A percentile compares a stretch with the other conserved stretches of the same genome.
Evolutionary conservation across 768 basidiomycete species (phyloP).

Genomic region (Gloeophyllum trabeum): DNA sequence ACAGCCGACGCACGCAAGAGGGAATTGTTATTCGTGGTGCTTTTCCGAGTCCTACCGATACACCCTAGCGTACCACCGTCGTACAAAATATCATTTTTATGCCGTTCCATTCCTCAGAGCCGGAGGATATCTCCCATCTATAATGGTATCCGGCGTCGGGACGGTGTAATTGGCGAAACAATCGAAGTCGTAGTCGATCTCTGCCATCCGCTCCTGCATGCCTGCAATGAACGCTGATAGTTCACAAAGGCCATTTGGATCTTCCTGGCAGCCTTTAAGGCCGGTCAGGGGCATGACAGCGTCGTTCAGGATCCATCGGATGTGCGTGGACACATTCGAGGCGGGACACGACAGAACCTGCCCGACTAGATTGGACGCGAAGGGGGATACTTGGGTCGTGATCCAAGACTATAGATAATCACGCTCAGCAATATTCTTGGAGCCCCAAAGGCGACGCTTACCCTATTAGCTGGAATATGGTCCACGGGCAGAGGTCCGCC

Average conservation of each 20-base stretch:
- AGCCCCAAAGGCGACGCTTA: constrained; percentile 8
- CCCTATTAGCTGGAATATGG: constrained; percentile 22
- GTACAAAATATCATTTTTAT: too few species aligned
- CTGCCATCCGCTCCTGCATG: constrained; percentile 23
- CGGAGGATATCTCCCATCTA: too few species aligned
- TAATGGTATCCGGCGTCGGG: too few species aligned
- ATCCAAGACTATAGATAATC: constrained; percentile 21
- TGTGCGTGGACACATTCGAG: constrained; percentile 16
- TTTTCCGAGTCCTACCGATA: too few species aligned
- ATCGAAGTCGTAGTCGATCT: constrained; percentile 29
- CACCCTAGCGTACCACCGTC: too few species aligned
- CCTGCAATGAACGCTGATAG: constrained; percentile 29
- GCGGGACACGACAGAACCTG: constrained; percentile 30
- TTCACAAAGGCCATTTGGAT: constrained; percentile 30
- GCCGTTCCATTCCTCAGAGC: too few species aligned
- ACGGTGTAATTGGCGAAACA: constrained; percentile 36
- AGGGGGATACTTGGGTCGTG: constrained; percentile 30
- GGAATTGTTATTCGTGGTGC: too few species aligned
- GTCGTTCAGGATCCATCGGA: constrained; percentile 39
- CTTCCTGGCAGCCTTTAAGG: too few species aligned
- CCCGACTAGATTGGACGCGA: constrained; percentile 33
- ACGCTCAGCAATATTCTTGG: background rate
- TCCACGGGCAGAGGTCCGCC: constrained; percentile 29
- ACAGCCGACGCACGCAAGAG: too few species aligned
- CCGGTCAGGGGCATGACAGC: constrained; percentile 33